Base-by-base conservation (phyloP, 352 stramenopile species). In the Globisporangium splendens region DNA sequence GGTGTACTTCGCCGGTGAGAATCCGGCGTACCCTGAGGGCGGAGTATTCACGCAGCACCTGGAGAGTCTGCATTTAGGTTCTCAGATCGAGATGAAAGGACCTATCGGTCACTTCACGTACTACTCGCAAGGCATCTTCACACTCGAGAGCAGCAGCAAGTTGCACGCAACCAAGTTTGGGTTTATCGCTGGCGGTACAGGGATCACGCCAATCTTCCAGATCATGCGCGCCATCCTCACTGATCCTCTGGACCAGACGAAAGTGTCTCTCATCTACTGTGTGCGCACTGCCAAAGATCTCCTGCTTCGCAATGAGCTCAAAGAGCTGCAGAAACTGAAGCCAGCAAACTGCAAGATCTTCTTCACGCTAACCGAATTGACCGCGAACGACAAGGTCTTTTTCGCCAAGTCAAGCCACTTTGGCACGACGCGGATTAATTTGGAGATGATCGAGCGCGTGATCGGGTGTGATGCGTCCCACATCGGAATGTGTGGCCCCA, bases 221-320 rank as follows among this genome's bases (percentile, higher is more conserved):
- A 77, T 97, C 61, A 87, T 95, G 58, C 66, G 82, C 7, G 84
- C 92, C 39, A 89, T 97, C 48, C 70, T 97, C 10, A 69, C 66
- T n/a, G 65, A 82, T 62, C 59, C 61, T 6, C 50, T 17, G 1
- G 78, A 88, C 47, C 35, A 69, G 39, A 83, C 73, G 21, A 65
- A 84, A 43, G 60, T 88, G 8, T 67, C 60, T 17, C 62, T 96
- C 8, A 72, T 96, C 20, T 95, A 91, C 68, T 90, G 81, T 24
- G 93, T 92, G 61, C 81, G 95, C 28, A 86, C 79, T 20, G 79
- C 97, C 66, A 85, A 96, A 47, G 95, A 98, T 74, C 96, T 98
- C 64, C 73, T 98, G 38, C 77, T 97, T 21, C 68, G 85, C 24
- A 71, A 95, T 28, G 89, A 97, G 66, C 72, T 98, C 7, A 91